Evolutionary conservation across 78 protist species (phyloP), one percentile per base, ranked within the genome.

Genomic region (Thecamonas trahens): DNA sequence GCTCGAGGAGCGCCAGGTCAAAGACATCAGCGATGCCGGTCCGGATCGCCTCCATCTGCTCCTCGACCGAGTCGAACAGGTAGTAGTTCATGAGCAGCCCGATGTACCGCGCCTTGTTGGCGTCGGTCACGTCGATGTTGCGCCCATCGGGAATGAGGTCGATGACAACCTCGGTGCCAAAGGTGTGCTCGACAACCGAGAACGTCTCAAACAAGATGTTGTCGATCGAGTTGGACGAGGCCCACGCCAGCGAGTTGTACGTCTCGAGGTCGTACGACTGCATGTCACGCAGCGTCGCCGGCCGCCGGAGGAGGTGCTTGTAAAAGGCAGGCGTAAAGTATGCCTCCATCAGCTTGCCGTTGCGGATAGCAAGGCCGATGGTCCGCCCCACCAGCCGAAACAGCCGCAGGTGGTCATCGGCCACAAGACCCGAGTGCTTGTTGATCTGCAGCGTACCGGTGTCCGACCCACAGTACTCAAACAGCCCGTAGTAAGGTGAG

Each of bases 311-410:
- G 72, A 95, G 87, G 67, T 86, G 93, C 82, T 91, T 94, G 79
- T 94, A 95, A 81, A 95, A 82, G 47, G 94, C 74, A 28, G 92
- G 67, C 2, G 98, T 91, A 35, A 95, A 95, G 78, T 88, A 70
- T 3, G 84, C 91, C 29, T 90, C 95, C 35, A 95, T 29, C 74
- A 75, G 55, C 20, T 70, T 55, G 13, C 78, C 89, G 70, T 95
- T 91, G 52, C 52, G 76, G 40, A 95, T 55, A 26, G 98, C 97
- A 62, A 79, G 76, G n/a, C 87, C 98, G 35, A 95, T 64, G 59
- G 91, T 85, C 20, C 91, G 45, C 7, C 98, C 98, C 39, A 80
- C 54, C 50, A 94, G 89, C 66, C 74, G 63, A 70, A 91, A 91
- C 81, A 81, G 88, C 3, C 15, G 31, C 29, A 83, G 67, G 68